Evolutionary conservation across 768 basidiomycete species (phyloP).

Genomic region (Lentinus brumalis): DNA sequence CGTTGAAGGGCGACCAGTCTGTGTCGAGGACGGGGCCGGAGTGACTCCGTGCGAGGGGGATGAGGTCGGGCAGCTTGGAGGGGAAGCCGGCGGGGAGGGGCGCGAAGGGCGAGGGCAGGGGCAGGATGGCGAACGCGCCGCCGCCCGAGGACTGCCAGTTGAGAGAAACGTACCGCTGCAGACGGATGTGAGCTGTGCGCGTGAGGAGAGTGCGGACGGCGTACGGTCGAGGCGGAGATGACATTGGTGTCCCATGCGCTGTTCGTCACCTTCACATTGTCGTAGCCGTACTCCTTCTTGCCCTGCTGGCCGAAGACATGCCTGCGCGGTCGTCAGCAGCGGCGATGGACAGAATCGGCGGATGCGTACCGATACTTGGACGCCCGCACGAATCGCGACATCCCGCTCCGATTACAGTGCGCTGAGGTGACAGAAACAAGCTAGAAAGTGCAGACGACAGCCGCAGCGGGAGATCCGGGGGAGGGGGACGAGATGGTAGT

Average conservation of each 20-base stretch:
- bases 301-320: constrained; percentile 90
- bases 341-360: not conserved
- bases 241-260: constrained; percentile 98
- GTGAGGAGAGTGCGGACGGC: constrained; percentile 26
- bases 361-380: constrained; percentile 27
- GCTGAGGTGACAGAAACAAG: too few relatives aligned
- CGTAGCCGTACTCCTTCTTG: constrained; percentile 80
- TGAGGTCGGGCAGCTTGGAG: constrained; percentile 85
- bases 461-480: too few relatives aligned
- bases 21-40: constrained; percentile 90
- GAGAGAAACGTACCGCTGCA: constrained; percentile 70
- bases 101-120: constrained; percentile 73
- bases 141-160: constrained; percentile 96
- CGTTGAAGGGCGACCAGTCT: constrained; percentile 94
- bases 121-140: constrained; percentile 93
- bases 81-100: constrained; percentile 54
- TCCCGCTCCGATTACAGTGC: too few relatives aligned
- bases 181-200: constrained; percentile 7
- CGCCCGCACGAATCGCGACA: constrained; percentile 27
- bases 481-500: too few relatives aligned
- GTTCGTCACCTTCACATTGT: constrained; percentile 84
- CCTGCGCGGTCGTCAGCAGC: constrained; percentile 39
- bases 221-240: constrained; percentile 79
- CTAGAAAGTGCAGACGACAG: too few relatives aligned
- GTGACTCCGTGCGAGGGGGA: constrained; percentile 89